Base-by-base conservation (phyloP, 306 rosid species). In the Begonia fuchsioides region DNA sequence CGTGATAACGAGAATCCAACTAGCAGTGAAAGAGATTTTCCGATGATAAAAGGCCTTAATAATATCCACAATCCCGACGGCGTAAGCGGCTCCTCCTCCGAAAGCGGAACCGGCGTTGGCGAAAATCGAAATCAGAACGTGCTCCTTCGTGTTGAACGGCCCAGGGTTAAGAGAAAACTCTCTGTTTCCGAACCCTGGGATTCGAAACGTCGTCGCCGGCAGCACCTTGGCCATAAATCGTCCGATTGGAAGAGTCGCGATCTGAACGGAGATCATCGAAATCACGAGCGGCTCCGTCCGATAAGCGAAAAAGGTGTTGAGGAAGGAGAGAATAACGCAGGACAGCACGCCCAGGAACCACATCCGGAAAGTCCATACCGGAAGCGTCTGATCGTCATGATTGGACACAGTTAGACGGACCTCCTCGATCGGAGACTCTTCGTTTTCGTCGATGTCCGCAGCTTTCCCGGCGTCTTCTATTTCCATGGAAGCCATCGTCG, bases 361-460 rank as follows among this genome's bases (percentile, higher is more conserved):
- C 96, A 86, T 86, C 1, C 94, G 73, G 66, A 86, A 86, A 1
- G 96, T 86, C 96, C 96, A 82, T 15, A 86, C 77, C 0, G 93
- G 96, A 2, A 52, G 78, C 13, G 62, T 58, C 17, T 62, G 72
- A 53, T 86, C 81, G 55, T 86, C 96, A 11, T 70, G 67, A 71
- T 68, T 74, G 1, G 76, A 47, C 0, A 86, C 96, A 0, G 93
- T 86, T 14, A 79, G 13, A 2, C 81, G 77, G n/a, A 86, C 96
- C 45, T 86, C 54, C 16, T 86, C 93, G 6, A 82, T 51, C 0
- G 96, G 96, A 1, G 90, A 79, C 1, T 68, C 6, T 13, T 83
- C 83, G 0, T 84, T 80, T 0, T 72, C 69, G 0, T 68, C 76
- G 2, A 49, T 15, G 12, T 39, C 10, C 41, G 17, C 32, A 16